A percentile compares a stretch with the other conserved stretches of the same genome.
Evolutionary conservation across 225 moss, liverwort and hornwort genomes (phyloP).

Genomic region (Ulota crispa): DNA sequence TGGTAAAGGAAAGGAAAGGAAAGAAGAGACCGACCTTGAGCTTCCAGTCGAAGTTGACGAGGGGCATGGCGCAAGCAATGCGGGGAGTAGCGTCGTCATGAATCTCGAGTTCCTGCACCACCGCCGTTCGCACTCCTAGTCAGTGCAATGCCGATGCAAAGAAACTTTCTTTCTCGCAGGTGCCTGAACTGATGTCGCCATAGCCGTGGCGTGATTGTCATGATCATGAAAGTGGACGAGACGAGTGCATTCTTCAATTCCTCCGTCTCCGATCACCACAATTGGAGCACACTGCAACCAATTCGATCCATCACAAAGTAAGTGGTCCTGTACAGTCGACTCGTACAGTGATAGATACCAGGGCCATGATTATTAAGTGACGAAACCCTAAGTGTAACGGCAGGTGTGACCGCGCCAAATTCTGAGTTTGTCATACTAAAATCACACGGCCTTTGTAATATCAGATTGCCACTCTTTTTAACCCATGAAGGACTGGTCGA

Average conservation of each 20-base stretch:
- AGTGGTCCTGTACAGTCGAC: no score
- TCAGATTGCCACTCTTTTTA: no score
- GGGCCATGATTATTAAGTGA: not conserved
- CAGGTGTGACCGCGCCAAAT: not conserved
- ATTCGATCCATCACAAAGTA: not conserved
- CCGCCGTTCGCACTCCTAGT: conserved; percentile 24
- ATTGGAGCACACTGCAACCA: not conserved
- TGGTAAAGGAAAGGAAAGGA: no score
- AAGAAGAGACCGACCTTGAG: conserved; percentile 19
- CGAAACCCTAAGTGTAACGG: not conserved
- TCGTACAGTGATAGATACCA: not conserved
- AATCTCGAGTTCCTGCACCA: conserved; percentile 1
- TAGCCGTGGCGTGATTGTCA: not conserved
- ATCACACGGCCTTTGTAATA: no score
- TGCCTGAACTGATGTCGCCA: not conserved
- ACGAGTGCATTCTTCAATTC: not conserved
- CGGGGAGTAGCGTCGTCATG: conserved; percentile 4
- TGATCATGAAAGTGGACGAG: no score
- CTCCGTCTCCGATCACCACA: not conserved
- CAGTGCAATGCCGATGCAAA: not conserved
- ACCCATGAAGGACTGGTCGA: no score
- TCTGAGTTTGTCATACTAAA: no score
- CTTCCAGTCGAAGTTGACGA: conserved; percentile 54
- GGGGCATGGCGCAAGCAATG: conserved; percentile 25
- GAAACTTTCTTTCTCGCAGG: not conserved